A percentile compares a stretch with the other conserved stretches of the same genome.
These are phyloP conservation scores for Lentinula boryana DNA, from an alignment of 768 basidiomycete genomes.

Conservation along the genomic window DNA sequence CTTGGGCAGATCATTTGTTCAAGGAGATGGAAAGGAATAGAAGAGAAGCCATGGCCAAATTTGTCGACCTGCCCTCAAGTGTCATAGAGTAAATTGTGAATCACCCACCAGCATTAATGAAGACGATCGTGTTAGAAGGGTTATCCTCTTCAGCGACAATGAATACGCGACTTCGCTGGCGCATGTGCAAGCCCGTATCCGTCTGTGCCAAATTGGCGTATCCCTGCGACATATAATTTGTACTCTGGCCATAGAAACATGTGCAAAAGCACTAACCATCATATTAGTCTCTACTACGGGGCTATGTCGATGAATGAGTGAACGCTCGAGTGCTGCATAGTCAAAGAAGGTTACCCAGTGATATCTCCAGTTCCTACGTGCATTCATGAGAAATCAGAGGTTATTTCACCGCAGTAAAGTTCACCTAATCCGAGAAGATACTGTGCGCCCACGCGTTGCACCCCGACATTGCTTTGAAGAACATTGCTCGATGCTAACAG, in stretches of 20 bases:
- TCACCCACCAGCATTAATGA: slow-evolving; percentile 64
- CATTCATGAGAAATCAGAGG: not conserved
- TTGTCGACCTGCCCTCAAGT: not conserved
- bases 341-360: slow-evolving; percentile 46
- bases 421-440: slow-evolving; percentile 57
- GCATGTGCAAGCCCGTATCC: slow-evolving; percentile 73
- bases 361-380: slow-evolving; percentile 61
- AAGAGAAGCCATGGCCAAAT: not conserved
- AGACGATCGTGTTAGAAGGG: slow-evolving; percentile 57
- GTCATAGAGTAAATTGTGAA: not conserved
- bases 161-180: slow-evolving; percentile 72
- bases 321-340: not conserved
- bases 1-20: too few relatives aligned
- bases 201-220: slow-evolving; percentile 62
- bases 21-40: too few relatives aligned
- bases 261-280: slow-evolving; percentile 43
- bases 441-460: slow-evolving; percentile 30
- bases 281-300: slow-evolving; percentile 81
- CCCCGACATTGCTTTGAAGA: slow-evolving; percentile 17
- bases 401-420: not conserved
- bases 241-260: not conserved
- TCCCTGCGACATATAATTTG: slow-evolving; percentile 34
- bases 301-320: slow-evolving; percentile 22
- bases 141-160: slow-evolving; percentile 60
- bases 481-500: slow-evolving; percentile 32